phyloP scores from a whole-genome alignment of 208 protist species.

The Wallacemonas rigidus region DNA sequence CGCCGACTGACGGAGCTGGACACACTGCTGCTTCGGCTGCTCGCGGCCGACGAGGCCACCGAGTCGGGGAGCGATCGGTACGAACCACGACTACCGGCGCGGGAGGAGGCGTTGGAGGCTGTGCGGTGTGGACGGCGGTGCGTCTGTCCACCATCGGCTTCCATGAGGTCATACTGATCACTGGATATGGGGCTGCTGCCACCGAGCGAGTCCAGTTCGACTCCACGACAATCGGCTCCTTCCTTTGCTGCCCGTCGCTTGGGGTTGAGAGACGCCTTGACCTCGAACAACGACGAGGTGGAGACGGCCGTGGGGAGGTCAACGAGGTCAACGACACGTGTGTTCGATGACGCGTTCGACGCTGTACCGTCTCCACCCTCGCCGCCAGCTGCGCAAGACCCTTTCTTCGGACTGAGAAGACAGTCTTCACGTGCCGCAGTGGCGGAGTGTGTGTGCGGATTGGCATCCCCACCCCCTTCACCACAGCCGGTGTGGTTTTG shows the following conservation, averaged over 20 bases:
- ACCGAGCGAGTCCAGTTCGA: background rate
- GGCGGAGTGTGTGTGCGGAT: too few species aligned
- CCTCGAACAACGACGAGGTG: background rate
- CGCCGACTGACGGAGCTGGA: slow-evolving; percentile 14
- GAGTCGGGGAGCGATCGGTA: slow-evolving; percentile 6
- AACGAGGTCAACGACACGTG: background rate
- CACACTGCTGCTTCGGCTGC: slow-evolving; percentile 12
- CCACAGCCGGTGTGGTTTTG: background rate
- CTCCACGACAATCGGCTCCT: too few species aligned
- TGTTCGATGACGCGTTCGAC: too few species aligned
- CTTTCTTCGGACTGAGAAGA: too few species aligned
- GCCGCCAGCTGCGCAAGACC: too few species aligned
- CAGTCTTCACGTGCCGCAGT: too few species aligned
- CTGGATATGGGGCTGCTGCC: background rate
- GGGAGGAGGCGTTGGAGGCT: slow-evolving; percentile 1
- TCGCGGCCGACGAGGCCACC: slow-evolving; percentile 5
- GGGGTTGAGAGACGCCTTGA: background rate
- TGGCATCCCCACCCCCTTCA: background rate
- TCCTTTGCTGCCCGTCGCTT: background rate
- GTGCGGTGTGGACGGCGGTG: background rate
- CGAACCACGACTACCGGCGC: slow-evolving; percentile 4
- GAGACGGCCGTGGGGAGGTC: background rate
- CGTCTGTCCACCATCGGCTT: too few species aligned
- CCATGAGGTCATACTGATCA: background rate
- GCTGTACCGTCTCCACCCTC: too few species aligned